Evolutionary conservation across 176 grass and related monocot genomes (phyloP), one percentile per base, ranked within the genome.

Genomic region (Guadua angustifolia): DNA sequence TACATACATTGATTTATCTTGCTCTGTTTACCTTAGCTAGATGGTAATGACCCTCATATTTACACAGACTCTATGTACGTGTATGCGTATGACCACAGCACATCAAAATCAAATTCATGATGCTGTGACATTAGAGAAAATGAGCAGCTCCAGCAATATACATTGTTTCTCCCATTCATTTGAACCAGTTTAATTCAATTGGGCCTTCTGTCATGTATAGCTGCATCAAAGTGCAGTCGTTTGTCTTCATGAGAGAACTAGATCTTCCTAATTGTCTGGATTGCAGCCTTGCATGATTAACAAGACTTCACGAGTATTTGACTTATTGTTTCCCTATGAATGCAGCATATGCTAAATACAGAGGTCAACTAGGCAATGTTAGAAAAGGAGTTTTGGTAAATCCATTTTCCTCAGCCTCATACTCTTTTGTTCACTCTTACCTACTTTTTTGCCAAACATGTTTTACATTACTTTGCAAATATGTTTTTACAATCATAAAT

Each of bases 291-390:
- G 61, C 39, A 60, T 59, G 62, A 26, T 16, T 82, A 75, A 46
- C 75, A 75, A 69, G n/a, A 59, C 17, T 53, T 80, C 12, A 76
- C 45, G 56, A 61, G 69, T 74, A 80, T 76, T 71, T 87, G 79
- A 80, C 46, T 0, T 17, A 69, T 83, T 60, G 29, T 78, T 70
- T 93, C 19, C 62, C 40, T 85, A 1, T 81, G 53, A 67, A 64
- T 98, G 86, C 93, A 98, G 96, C 89, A 71, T 98, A 98, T 90
- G 90, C 96, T 59, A 98, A 98, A 90, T 90, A 93, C 89, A 90
- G 91, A 84, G 96, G 96, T 66, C 78, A 33, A 79, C 89, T 98
- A 29, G 96, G 96, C 84, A 95, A 84, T 83, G 96, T 98, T 80
- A 94, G 96, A 76, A 98, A 98, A 90, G 96, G 96, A 79, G 96